Conservation (phyloP, 2,329 filamentous ascomycete genomes). For the Plectosphaerella plurivora region DNA sequence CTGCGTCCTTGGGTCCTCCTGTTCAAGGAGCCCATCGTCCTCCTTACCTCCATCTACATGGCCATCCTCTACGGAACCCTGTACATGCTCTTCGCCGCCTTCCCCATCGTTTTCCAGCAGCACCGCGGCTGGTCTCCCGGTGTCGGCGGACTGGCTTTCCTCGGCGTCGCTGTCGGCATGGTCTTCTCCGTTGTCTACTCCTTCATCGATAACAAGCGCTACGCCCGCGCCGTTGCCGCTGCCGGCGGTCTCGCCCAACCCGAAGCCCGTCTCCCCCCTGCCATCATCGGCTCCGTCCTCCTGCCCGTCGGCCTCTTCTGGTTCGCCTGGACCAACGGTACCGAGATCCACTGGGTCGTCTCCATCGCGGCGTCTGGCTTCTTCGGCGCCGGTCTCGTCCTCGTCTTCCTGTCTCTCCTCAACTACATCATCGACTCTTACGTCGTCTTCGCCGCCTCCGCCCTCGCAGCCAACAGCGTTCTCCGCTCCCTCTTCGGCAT, state of each 20-base stretch:
- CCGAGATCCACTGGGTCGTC: conserved; percentile 54
- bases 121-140: conserved; percentile 53
- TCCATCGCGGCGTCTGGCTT: conserved; percentile 35
- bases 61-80: conserved; percentile 52
- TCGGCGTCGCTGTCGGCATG: conserved; percentile 63
- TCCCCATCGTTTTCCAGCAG: conserved; percentile 58
- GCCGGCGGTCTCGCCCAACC: conserved; percentile 55
- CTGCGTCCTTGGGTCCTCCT: conserved; percentile 61
- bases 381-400: conserved; percentile 53
- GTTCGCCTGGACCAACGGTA: conserved; percentile 61
- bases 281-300: conserved; percentile 53
- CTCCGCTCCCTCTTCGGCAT: conserved; percentile 69
- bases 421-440: conserved; percentile 66
- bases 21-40: conserved; percentile 62
- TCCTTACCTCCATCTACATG: conserved; percentile 60
- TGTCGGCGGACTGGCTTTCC: conserved; percentile 56
- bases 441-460: conserved; percentile 70
- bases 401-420: conserved; percentile 62
- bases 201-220: conserved; percentile 49
- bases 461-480: conserved; percentile 67
- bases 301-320: conserved; percentile 60
- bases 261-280: conserved; percentile 57
- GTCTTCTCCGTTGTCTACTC: conserved; percentile 48
- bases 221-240: conserved; percentile 35
- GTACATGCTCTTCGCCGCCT: conserved; percentile 51